Evolutionary conservation across 306 rosid species (phyloP), one percentile per base, ranked within the genome.

Genomic region (Prunus mira): DNA sequence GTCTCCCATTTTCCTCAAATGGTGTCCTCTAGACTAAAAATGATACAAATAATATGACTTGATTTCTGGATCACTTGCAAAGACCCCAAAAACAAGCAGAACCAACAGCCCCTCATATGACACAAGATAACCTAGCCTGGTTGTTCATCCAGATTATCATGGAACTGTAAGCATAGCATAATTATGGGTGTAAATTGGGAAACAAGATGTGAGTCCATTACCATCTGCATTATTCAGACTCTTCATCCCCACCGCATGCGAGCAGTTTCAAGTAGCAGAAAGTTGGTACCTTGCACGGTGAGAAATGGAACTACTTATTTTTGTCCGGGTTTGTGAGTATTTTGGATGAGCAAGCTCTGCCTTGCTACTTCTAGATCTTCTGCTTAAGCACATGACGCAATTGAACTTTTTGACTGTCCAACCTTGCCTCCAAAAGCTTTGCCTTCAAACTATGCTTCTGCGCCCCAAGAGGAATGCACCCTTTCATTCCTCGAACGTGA

Each of bases 311-410:
- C 72, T 79, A 75, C 83, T 70, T 68, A 75, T 52, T 80, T 60
- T 18, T 55, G 15, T 43, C 69, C n/a, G 70, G 66, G 56, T 74
- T 76, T 81, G 74, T 51, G 65, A 13, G 79, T 47, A 46, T 62
- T 30, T 76, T 80, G 9, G 52, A 72, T 47, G 77, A 69, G 71
- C 67, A 80, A 85, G 54, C 76, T 74, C 60, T 67, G 78, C 70
- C 73, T 70, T 57, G 14, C 78, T 75, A 75, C 75, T 69, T 73
- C 86, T 88, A 91, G 75, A 84, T 88, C 88, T 91, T 94, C 82
- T 94, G 95, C 73, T 90, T 90, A 60, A 94, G 97, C 72, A 92
- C 96, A 41, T 94, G 95, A 75, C 97, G 95, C 80, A 93, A 77
- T 69, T 91, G 96, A 64, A 91, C 79, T 77, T 90, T 93, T 80